Evolutionary conservation across 2,329 filamentous ascomycete species (phyloP), one percentile per base, ranked within the genome.

Genomic region (Stagonosporopsis cucurbitacearum): DNA sequence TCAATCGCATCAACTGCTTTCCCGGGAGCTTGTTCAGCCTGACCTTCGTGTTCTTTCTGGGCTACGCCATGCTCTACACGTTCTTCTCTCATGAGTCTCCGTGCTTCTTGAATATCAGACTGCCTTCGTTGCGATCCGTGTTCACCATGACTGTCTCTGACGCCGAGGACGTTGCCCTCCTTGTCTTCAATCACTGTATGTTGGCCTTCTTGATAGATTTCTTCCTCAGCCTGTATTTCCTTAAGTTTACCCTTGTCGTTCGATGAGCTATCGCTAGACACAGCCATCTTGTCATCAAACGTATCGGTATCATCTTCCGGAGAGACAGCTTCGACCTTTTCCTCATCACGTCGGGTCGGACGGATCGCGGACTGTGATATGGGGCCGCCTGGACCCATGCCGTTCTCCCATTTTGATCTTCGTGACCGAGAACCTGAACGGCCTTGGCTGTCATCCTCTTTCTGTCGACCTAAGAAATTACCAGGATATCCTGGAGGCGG

Each of bases 341-440:
- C 70, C 33, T 73, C 68, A 12, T 71, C 60, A 43, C 59, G 62
- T 40, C 72, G 63, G n/a, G 79, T 77, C 32, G 95, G 95, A 62
- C 85, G 88, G 65, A 98, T 97, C 22, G 95, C 95, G 32, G 94
- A 96, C 69, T 96, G 88, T 58, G 86, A 90, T 64, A 98, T 89
- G 3, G 92, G 95, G 0, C 95, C 95, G 58, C 95, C 95, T 3
- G 90, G 77, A 57, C 88, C 90, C 64, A 85, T 84, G n/a, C 84
- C 88, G 58, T 85, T 84, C 60, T 91, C 88, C 83, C 87, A 90
- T 33, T 49, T 52, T 2, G 39, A 47, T 77, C 84, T 90, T 68
- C 84, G 88, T 44, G 86, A 84, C 57, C 87, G 85, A 51, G 84
- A 72, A 78, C 78, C 58, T 1, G 87, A 76, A 20, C 89, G 83